Percentiles rank a stretch among this genome's conserved stretches.
Conservation (phyloP, 257 asterid genomes). For the Rhazya stricta region DNA sequence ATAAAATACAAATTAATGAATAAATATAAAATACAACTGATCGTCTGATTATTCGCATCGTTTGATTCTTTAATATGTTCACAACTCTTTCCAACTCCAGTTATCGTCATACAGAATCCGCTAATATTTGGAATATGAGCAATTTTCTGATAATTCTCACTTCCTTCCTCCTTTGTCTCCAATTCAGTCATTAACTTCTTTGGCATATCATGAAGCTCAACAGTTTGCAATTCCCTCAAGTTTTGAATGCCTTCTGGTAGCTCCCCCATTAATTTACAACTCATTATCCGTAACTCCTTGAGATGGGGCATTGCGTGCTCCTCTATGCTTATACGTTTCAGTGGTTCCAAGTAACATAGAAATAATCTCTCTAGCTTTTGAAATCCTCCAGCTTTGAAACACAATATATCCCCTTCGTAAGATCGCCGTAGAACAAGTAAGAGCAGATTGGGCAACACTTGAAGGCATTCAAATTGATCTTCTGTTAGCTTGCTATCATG, state of each 20-base stretch:
- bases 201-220: constrained; percentile 1
- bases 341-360: neutral
- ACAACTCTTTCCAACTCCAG: too few species aligned
- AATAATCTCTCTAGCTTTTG: neutral
- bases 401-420: constrained; percentile 17
- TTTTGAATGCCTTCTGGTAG: constrained; percentile 14
- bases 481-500: neutral
- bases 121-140: constrained; percentile 9
- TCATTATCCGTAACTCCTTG: neutral
- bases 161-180: neutral
- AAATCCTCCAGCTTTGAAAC: constrained; percentile 14
- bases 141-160: constrained; percentile 7
- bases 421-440: neutral
- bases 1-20: too few species aligned
- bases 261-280: constrained; percentile 12
- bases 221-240: neutral
- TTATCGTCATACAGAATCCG: too few species aligned
- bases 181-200: constrained; percentile 1
- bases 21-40: too few species aligned
- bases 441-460: constrained; percentile 17
- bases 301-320: constrained; percentile 20
- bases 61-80: too few species aligned
- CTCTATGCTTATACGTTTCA: constrained; percentile 19
- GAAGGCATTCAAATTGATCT: constrained; percentile 13
- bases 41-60: too few species aligned